Percentiles rank a stretch among this genome's conserved stretches.
Evolutionary conservation across 768 basidiomycete species (phyloP).

Genomic region (Leucocoprinus birnbaumii): DNA sequence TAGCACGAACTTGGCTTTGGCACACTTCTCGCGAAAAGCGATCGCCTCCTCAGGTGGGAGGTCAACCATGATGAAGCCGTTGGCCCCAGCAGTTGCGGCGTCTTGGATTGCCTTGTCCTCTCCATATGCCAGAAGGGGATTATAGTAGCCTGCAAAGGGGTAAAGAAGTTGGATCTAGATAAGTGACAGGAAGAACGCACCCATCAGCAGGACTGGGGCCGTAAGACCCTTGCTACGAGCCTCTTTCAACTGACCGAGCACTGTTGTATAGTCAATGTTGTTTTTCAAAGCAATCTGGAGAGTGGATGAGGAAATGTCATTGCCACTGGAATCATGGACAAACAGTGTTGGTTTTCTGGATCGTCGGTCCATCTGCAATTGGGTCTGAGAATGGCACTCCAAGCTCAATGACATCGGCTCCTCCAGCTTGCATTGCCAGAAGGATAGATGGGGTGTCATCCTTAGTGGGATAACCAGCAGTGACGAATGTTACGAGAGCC

Average conservation of each 20-base stretch:
- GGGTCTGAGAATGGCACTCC: slow-evolving; percentile 97
- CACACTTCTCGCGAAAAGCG: slow-evolving; percentile 86
- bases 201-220: slow-evolving; percentile 91
- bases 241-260: slow-evolving; percentile 71
- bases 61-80: slow-evolving; percentile 97
- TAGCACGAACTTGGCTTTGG: slow-evolving; percentile 64
- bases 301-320: slow-evolving; percentile 6
- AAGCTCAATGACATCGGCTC: slow-evolving; percentile 92
- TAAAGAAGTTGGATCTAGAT: neutral
- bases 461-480: slow-evolving; percentile 84
- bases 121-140: slow-evolving; percentile 92
- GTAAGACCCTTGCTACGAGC: slow-evolving; percentile 82
- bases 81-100: slow-evolving; percentile 86
- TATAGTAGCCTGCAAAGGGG: slow-evolving; percentile 81
- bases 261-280: slow-evolving; percentile 70
- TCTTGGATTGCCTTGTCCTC: slow-evolving; percentile 93
- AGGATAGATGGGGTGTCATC: slow-evolving; percentile 84
- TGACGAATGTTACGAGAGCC: slow-evolving; percentile 85
- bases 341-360: slow-evolving; percentile 93
- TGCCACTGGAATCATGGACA: slow-evolving; percentile 22
- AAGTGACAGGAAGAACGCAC: slow-evolving; percentile 35
- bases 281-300: slow-evolving; percentile 81
- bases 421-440: slow-evolving; percentile 91
- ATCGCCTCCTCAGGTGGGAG: slow-evolving; percentile 97
- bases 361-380: slow-evolving; percentile 91